A percentile compares a stretch with the other conserved stretches of the same genome.
phyloP scores from a whole-genome alignment of 1,284 basidiomycete genomes.

The Rhodotorula mucilaginosa region DNA sequence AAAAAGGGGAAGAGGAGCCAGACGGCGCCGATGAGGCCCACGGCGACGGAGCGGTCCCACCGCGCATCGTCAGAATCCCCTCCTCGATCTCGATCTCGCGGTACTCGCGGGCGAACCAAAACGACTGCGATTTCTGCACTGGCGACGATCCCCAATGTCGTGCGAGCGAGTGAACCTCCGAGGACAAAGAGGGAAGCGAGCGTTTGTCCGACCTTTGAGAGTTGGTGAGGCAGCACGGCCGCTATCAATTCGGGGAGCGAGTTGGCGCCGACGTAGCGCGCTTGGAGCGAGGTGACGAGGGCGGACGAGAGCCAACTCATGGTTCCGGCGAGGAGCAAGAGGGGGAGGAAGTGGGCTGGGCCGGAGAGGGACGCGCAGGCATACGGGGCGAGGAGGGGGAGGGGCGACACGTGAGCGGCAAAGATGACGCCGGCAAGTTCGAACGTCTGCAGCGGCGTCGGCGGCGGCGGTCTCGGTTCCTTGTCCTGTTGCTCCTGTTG shows the following conservation, averaged over 20 bases:
- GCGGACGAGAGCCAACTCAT: slow-evolving; percentile 44
- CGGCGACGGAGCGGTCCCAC: slow-evolving; percentile 28
- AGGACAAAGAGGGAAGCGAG: slow-evolving; percentile 29
- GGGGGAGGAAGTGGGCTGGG: slow-evolving; percentile 38
- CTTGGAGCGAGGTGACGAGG: slow-evolving; percentile 39
- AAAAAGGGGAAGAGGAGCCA: slow-evolving; percentile 33
- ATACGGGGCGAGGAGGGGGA: slow-evolving; percentile 43
- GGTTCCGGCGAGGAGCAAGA: slow-evolving; percentile 38
- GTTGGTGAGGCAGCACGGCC: slow-evolving; percentile 43
- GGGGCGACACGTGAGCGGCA: slow-evolving; percentile 36
- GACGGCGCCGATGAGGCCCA: slow-evolving; percentile 20
- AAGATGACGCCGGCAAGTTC: slow-evolving; percentile 33
- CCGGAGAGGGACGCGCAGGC: slow-evolving; percentile 40
- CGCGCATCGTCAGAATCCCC: too few species aligned
- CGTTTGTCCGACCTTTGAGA: slow-evolving; percentile 36
- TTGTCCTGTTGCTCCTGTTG: too few species aligned
- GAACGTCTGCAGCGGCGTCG: slow-evolving; percentile 2
- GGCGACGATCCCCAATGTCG: slow-evolving; percentile 22
- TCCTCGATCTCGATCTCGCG: too few species aligned
- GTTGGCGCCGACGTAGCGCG: slow-evolving; percentile 45
- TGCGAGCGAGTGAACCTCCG: slow-evolving; percentile 22
- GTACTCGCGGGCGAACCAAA: slow-evolving; percentile 26
- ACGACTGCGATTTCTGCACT: slow-evolving; percentile 35
- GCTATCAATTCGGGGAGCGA: slow-evolving; percentile 31
- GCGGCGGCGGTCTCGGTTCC: background rate